These are phyloP conservation scores for Mycena rebaudengoi DNA, from an alignment of 768 basidiomycete species.

Conservation along the genomic window DNA sequence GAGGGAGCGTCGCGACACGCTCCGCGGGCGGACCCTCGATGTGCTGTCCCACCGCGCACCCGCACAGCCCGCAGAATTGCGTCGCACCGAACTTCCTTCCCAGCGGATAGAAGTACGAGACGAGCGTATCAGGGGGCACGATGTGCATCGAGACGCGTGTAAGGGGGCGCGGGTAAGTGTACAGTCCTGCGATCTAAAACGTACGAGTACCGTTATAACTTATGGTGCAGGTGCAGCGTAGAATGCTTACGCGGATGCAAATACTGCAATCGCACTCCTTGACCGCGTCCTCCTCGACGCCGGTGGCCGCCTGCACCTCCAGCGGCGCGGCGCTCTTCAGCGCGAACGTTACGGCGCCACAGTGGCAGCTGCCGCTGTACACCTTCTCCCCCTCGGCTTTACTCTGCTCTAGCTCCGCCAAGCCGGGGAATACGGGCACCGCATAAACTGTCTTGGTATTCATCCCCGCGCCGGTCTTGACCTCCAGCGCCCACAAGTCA, in stretches of 20 bases:
- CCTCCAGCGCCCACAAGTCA: slow-evolving; percentile 17
- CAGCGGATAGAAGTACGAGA: slow-evolving; percentile 19
- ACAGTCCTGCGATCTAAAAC: slow-evolving; percentile 15
- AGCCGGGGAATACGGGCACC: slow-evolving; percentile 17
- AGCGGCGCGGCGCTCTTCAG: slow-evolving; percentile 23
- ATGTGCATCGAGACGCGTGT: slow-evolving; percentile 17
- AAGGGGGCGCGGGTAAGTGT: slow-evolving; percentile 25
- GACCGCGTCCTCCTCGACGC: slow-evolving; percentile 18
- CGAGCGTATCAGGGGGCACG: slow-evolving; percentile 16
- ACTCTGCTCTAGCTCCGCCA: slow-evolving; percentile 2
- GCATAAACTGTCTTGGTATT: background rate
- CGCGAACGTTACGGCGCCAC: slow-evolving; percentile 25
- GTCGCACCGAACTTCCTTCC: slow-evolving; percentile 18
- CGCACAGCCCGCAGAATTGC: slow-evolving; percentile 27
- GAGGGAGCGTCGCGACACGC: slow-evolving; percentile 16
- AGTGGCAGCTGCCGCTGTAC: slow-evolving; percentile 29
- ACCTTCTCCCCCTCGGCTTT: slow-evolving; percentile 25
- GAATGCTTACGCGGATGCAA: slow-evolving; percentile 22
- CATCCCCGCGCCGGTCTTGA: background rate
- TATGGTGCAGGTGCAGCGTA: background rate
- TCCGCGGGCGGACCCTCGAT: slow-evolving; percentile 25
- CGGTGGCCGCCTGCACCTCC: slow-evolving; percentile 17
- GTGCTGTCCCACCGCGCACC: slow-evolving; percentile 16
- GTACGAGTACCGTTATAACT: background rate
- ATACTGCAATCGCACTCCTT: slow-evolving; percentile 25